phyloP scores from a whole-genome alignment of 2,329 filamentous ascomycete species.

The Myriosclerotinia curreyana region DNA sequence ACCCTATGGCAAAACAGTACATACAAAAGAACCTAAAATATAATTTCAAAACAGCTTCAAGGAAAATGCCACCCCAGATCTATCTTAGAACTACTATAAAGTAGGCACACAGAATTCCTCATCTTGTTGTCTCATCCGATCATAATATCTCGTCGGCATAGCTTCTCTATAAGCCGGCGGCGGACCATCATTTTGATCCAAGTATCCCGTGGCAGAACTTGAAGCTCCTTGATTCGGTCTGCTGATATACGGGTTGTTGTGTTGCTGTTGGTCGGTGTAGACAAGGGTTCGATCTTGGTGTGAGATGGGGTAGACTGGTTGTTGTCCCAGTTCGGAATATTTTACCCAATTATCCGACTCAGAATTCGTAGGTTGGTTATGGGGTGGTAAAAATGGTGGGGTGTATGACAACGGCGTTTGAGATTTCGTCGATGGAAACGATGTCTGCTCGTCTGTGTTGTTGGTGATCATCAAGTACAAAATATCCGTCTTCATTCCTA shows the following conservation, averaged over 20 bases:
- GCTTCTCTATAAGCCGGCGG: slow-evolving; percentile 9
- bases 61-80: not conserved
- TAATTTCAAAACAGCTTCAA: no score
- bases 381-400: not conserved
- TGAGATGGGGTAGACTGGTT: not conserved
- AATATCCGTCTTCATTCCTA: slow-evolving; percentile 19
- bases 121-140: not conserved
- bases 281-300: not conserved
- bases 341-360: no score
- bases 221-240: not conserved
- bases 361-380: not conserved
- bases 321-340: not conserved
- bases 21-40: not conserved
- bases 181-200: not conserved
- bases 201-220: not conserved
- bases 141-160: slow-evolving; percentile 11
- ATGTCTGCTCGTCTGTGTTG: not conserved
- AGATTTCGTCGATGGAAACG: not conserved
- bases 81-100: not conserved
- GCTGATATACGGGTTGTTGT: not conserved
- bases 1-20: not conserved
- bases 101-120: slow-evolving; percentile 10
- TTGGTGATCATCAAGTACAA: slow-evolving; percentile 21
- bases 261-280: not conserved
- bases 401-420: not conserved